Conservation (phyloP, 2,329 filamentous ascomycete genomes). For the Botrytis pseudocinerea region DNA sequence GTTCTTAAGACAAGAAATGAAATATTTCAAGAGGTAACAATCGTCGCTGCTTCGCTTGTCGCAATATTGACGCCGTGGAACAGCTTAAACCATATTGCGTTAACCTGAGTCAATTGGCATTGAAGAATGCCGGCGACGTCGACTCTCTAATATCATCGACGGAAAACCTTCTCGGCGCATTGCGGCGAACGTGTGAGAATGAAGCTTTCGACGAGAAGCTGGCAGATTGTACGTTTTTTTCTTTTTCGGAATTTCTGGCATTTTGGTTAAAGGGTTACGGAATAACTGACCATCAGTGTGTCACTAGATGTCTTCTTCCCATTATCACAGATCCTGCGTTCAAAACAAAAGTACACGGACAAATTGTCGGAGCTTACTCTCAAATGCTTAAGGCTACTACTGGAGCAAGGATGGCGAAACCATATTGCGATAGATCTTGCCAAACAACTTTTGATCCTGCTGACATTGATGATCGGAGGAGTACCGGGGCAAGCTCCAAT, state of each 20-base stretch:
- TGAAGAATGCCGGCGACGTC: conserved; percentile 49
- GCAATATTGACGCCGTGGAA: not conserved
- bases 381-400: conserved; percentile 70
- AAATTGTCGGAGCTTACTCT: conserved; percentile 74
- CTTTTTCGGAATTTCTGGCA: conserved; percentile 55
- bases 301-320: conserved; percentile 79
- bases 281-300: not conserved
- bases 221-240: conserved; percentile 88
- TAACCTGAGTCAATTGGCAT: conserved; percentile 57
- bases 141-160: conserved; percentile 49
- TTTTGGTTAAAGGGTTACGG: not conserved
- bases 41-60: not conserved
- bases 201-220: conserved; percentile 72
- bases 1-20: conserved; percentile 38
- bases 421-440: conserved; percentile 70
- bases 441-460: conserved; percentile 80
- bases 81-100: conserved; percentile 66
- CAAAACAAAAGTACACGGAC: conserved; percentile 70
- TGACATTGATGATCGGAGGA: conserved; percentile 79
- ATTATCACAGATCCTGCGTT: conserved; percentile 79
- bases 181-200: conserved; percentile 47
- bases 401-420: conserved; percentile 76
- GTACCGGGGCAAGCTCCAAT: conserved; percentile 57
- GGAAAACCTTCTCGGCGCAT: conserved; percentile 48
- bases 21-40: conserved; percentile 39